Evolutionary conservation across 2,329 filamentous ascomycete genomes (phyloP), one percentile per base, ranked within the genome.

Genomic region (Passalora sequoiae): DNA sequence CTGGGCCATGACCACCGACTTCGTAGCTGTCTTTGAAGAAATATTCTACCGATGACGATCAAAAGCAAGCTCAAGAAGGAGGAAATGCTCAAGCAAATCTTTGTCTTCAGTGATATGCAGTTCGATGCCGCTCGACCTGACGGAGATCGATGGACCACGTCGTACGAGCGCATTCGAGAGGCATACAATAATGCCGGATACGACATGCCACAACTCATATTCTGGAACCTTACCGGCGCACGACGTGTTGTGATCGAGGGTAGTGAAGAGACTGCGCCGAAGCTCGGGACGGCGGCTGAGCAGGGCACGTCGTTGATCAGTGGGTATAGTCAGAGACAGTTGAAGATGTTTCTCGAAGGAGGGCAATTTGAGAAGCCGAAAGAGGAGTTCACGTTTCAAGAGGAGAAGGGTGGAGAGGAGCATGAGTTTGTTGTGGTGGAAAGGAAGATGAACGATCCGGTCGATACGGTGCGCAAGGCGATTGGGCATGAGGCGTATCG

Each of bases 51-150:
- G 2, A 69, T 77, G 66, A 77, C 77, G 0, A 40, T 72, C 6
- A 32, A 66, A 35, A 67, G 77, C 49, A 68, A 74, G 8, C 53
- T 81, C 24, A 68, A 64, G 49, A 70, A 66, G 28, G 73, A 78
- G 41, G 70, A 81, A 28, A 81, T 81, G 76, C 70, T 80, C 12
- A 79, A 78, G 62, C 72, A 74, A 3, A 57, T 81, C 12, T 80
- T 81, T 53, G 72, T 81, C 24, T 80, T 81, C 53, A 73, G 66
- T 32, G 77, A 80, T 56, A 80, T 81, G 77, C 75, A 80, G 32
- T 81, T 81, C 55, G 60, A 81, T 49, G 0, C 44, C 0, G 69
- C 69, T 1, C 41, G 48, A 6, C n/a, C 4, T 1, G 10, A 32
- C 2, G 33, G 55, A 4, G 25, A 37, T 9, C 46, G 46, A 25